phyloP scores from a whole-genome alignment of 495 filamentous ascomycete species.

The Aspergillus bridgeri region DNA sequence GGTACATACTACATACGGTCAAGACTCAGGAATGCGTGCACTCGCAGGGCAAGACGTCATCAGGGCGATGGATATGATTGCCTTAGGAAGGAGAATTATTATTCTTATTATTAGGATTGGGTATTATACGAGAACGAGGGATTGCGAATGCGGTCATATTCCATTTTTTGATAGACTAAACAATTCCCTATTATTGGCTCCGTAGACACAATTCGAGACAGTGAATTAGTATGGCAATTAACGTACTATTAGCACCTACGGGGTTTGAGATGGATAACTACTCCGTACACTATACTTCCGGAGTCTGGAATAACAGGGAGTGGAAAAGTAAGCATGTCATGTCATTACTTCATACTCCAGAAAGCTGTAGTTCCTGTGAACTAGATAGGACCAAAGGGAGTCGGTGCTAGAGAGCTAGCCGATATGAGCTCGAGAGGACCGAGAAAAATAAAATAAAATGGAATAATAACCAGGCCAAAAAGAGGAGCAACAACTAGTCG shows the following conservation, averaged over 20 bases:
- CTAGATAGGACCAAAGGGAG: no score
- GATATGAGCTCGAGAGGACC: background rate
- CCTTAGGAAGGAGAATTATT: no score
- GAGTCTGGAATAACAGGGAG: background rate
- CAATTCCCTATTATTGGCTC: no score
- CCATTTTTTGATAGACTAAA: background rate
- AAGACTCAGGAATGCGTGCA: no score
- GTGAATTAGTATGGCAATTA: background rate
- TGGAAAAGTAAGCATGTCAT: background rate
- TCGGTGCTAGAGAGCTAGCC: background rate
- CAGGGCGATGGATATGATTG: background rate
- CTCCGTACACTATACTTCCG: background rate
- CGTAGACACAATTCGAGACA: background rate
- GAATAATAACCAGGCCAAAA: slow-evolving; percentile 7
- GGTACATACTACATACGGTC: no score
- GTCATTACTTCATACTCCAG: slow-evolving; percentile 1
- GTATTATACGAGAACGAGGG: background rate
- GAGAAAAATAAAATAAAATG: background rate
- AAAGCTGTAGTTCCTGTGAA: background rate
- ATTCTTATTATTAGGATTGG: background rate
- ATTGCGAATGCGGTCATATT: no score
- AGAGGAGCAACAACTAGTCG: slow-evolving; percentile 13
- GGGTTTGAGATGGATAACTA: background rate
- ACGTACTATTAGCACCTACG: background rate
- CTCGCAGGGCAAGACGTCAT: background rate